Percentiles rank a stretch among this genome's conserved stretches.
These are phyloP conservation scores for Anthoceros angustus DNA, from an alignment of 225 moss, liverwort and hornwort species.

Conservation along the genomic window DNA sequence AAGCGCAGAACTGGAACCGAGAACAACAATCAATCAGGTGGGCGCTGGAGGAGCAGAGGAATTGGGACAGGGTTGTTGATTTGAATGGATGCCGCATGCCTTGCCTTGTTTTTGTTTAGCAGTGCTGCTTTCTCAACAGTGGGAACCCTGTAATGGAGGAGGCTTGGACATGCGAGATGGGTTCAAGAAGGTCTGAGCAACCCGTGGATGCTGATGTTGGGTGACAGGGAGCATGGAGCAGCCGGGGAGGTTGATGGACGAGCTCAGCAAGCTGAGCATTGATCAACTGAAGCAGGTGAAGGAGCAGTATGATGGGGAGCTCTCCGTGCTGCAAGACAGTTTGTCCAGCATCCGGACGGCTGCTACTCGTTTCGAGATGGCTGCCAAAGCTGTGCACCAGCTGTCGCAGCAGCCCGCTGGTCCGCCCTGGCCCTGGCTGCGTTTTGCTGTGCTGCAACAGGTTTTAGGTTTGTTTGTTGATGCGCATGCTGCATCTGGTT, in stretches of 20 bases:
- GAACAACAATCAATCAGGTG: too few relatives aligned
- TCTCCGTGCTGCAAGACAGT: constrained; percentile 66
- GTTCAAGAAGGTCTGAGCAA: too few relatives aligned
- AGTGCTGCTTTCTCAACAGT: too few relatives aligned
- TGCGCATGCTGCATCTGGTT: background rate
- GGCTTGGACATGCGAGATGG: too few relatives aligned
- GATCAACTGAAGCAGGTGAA: constrained; percentile 86
- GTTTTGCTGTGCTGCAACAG: background rate
- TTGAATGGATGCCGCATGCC: too few relatives aligned
- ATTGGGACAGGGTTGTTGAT: too few relatives aligned
- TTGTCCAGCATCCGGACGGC: constrained; percentile 81
- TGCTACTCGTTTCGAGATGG: constrained; percentile 89
- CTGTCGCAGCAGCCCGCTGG: constrained; percentile 56
- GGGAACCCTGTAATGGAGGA: too few relatives aligned
- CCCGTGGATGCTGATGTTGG: too few relatives aligned
- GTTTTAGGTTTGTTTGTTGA: constrained; percentile 2
- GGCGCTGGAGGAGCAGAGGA: too few relatives aligned
- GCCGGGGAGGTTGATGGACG: constrained; percentile 60
- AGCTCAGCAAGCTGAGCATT: constrained; percentile 72
- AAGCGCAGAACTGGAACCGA: too few relatives aligned
- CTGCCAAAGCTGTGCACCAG: constrained; percentile 56
- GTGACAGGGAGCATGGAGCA: constrained; percentile 24
- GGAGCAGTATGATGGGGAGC: constrained; percentile 79
- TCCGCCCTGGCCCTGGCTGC: constrained; percentile 3
- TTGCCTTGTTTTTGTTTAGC: too few relatives aligned